Base-by-base conservation (phyloP, 2,329 filamentous ascomycete genomes). In the Fusarium scirpi region DNA sequence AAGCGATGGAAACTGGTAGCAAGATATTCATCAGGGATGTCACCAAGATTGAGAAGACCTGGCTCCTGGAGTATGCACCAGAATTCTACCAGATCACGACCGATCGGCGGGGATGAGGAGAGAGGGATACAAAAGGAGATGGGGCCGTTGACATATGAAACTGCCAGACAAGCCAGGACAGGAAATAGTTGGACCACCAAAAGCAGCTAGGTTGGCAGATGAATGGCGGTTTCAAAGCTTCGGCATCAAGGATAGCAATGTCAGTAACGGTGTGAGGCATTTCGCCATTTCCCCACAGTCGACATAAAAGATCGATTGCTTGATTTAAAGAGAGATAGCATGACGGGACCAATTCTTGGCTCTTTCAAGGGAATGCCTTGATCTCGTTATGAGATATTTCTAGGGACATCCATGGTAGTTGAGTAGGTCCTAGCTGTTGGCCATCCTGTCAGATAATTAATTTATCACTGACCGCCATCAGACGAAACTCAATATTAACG, bases 1-100 rank as follows among this genome's bases (percentile, higher is more conserved):
- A 98, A 81, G 89, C 97, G 40, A 89, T 97, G 85, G 93, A 98
- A 82, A 97, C 93, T 7, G 89, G 91, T 12, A 89, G 88, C 69
- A 98, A 98, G 85, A 94, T 89, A 1, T 98, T 91, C 78, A 97
- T 99, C 74, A 86, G 94, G 58, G 95, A 98, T 80, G 84, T 98
- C 63, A 96, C 91, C n/a, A 96, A 93, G 82, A 92, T 98, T 74
- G 93, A 98, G 78, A 97, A 94, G 85, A 85, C 83, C n/a, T 99
- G 95, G 93, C 85, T 99, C 73, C 78, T 94, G 49, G 94, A 98
- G 79, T 97, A 95, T 83, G 94, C 93, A 16, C 90, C 93, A 0
- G 90, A 91, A 58, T 98, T 92, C 78, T 97, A 97, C 79, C 87
- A 89, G 75, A 80, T 93, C 22, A 86, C 77, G 60, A 73, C 68